Evolutionary conservation across 495 filamentous ascomycete genomes (phyloP), one percentile per base, ranked within the genome.

Genomic region (Platismatia glauca): DNA sequence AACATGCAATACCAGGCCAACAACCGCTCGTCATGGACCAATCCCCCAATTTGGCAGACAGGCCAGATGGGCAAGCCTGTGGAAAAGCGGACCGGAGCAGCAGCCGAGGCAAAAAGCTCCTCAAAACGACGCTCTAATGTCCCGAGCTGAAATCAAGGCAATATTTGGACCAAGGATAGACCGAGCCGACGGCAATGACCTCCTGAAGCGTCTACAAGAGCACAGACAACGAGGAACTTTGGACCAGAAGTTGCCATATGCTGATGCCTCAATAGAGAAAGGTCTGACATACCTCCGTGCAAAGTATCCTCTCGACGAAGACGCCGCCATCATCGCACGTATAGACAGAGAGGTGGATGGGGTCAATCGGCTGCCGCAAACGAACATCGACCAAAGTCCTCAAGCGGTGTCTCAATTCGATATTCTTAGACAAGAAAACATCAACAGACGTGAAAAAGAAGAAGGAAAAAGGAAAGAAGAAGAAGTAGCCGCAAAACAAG

Each of bases 171-270:
- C 74, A 0, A 72, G 75, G 15, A 68, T 88, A 29, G 69, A 77
- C 29, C 72, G 74, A 1, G 64, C 70, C 4, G 67, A 75, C 27
- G 91, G 83, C 55, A 92, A 91, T 68, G 76, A 77, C 31, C 73
- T 91, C 20, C 73, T 96, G 7, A 74, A 75, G 34, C 80, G 89
- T 38, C 74, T 95, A 3, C 89, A 96, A 68, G 83, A 82, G 33
- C 83, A 89, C 53, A 84, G 91, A 27, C 76, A 89, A 16, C 81
- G 84, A 15, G 91, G 91, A 24, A 91, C 89, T 0, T 78, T 93
- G 12, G 86, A 90, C 62, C 67, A 81, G 27, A 72, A 76, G 22
- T 46, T 79, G 78, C 73, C 81, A 73, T 64, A 68, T 33, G 24
- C 70, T 69, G 50, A 67, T 73, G 68, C 74, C 63, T 57, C 64